A percentile compares a stretch with the other conserved stretches of the same genome.
Evolutionary conservation across 192 early-diverging fungal genomes (phyloP).

Genomic region (Gamsiella multidivaricata): DNA sequence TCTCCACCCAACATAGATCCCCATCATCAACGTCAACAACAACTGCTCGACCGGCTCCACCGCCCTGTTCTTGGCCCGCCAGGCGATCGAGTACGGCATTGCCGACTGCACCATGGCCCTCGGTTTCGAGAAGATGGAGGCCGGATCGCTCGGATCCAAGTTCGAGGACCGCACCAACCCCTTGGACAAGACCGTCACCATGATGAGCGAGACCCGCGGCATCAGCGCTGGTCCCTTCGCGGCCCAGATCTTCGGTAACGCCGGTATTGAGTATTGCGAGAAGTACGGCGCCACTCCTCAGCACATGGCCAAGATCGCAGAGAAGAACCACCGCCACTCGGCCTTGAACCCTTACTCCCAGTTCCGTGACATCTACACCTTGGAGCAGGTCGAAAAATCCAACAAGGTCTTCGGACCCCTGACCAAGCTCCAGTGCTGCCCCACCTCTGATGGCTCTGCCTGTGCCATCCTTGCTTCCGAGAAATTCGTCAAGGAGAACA

Average conservation of each 20-base stretch:
- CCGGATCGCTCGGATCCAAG: conserved; percentile 59
- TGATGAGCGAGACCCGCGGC: conserved; percentile 69
- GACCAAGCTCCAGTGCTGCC: conserved; percentile 80
- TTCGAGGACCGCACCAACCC: conserved; percentile 74
- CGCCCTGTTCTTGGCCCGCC: conserved; percentile 72
- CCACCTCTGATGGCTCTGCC: conserved; percentile 78
- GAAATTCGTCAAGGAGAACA: conserved; percentile 70
- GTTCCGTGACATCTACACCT: conserved; percentile 69
- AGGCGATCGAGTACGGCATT: conserved; percentile 67
- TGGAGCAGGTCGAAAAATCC: conserved; percentile 72
- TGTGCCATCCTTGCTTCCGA: conserved; percentile 75
- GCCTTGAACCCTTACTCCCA: conserved; percentile 78
- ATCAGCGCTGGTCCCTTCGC: conserved; percentile 66
- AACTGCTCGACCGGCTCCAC: conserved; percentile 83
- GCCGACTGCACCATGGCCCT: conserved; percentile 79
- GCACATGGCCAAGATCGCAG: conserved; percentile 74
- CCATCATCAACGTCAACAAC: conserved; percentile 79
- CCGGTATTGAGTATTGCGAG: conserved; percentile 76
- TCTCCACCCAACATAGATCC: conserved; percentile 25
- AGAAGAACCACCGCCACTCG: conserved; percentile 79
- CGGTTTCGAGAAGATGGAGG: conserved; percentile 80
- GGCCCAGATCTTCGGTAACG: conserved; percentile 80
- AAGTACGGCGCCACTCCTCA: conserved; percentile 68
- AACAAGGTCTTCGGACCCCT: conserved; percentile 75
- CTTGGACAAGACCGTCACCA: conserved; percentile 66